Evolutionary conservation across 1,284 basidiomycete genomes (phyloP).

Genomic region (Cerioporus squamosus): DNA sequence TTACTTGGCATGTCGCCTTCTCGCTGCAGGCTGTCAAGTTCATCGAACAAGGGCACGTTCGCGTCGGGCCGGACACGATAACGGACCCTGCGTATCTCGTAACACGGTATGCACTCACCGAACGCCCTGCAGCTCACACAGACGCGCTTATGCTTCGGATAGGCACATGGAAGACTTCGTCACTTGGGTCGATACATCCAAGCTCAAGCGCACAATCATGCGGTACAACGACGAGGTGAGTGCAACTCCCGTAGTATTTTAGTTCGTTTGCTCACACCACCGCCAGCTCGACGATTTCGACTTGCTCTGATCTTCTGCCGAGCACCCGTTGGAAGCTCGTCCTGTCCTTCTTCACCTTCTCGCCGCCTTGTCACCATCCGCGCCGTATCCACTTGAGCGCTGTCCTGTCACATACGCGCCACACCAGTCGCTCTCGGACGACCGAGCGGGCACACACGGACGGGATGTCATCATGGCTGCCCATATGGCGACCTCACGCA

Average conservation of each 20-base stretch:
- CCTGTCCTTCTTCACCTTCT: too few species aligned
- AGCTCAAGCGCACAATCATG: slow-evolving; percentile 96
- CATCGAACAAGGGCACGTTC: slow-evolving; percentile 97
- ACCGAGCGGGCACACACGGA: too few species aligned
- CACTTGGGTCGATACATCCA: slow-evolving; percentile 98
- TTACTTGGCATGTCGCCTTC: not conserved
- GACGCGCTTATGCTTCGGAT: slow-evolving; percentile 11
- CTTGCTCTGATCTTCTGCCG: slow-evolving; percentile 56
- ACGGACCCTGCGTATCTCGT: slow-evolving; percentile 98
- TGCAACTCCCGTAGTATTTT: not conserved
- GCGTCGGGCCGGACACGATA: slow-evolving; percentile 95
- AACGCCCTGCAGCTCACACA: not conserved
- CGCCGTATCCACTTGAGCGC: too few species aligned
- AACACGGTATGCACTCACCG: slow-evolving; percentile 61
- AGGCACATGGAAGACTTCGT: slow-evolving; percentile 99
- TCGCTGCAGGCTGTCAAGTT: slow-evolving; percentile 85
- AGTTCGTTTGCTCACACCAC: slow-evolving; percentile 13
- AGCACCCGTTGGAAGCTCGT: not conserved
- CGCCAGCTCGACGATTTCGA: slow-evolving; percentile 91
- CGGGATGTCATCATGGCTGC: too few species aligned
- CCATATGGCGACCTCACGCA: too few species aligned
- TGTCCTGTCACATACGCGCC: too few species aligned
- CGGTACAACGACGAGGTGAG: slow-evolving; percentile 95
- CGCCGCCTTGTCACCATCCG: too few species aligned
- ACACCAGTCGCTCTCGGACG: too few species aligned